Percentiles rank a stretch among this genome's conserved stretches.
phyloP scores from a whole-genome alignment of 148 eudicot genomes.

The Vaccinium macrocarpon region DNA sequence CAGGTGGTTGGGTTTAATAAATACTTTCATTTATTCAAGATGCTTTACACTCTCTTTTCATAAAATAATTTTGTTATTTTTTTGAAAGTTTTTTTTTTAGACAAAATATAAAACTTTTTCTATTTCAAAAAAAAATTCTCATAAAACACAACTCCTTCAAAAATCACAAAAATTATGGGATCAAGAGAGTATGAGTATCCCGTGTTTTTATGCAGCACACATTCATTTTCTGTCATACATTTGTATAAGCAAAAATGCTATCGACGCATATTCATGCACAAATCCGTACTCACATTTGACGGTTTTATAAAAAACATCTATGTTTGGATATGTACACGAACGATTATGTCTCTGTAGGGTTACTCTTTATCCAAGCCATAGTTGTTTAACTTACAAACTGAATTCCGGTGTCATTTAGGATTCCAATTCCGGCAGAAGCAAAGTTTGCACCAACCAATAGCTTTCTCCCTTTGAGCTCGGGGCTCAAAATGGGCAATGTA shows the following conservation, averaged over 20 bases:
- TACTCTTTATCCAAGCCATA: background rate
- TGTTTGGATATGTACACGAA: background rate
- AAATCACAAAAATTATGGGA: no score
- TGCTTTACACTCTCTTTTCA: background rate
- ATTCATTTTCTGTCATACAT: background rate
- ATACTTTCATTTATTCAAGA: background rate
- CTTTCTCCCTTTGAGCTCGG: constrained; percentile 42
- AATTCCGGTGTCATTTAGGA: constrained; percentile 74
- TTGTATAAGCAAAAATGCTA: background rate
- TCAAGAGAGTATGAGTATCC: no score
- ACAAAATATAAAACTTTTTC: background rate
- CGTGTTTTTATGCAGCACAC: no score
- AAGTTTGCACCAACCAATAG: constrained; percentile 72
- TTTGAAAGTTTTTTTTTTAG: background rate
- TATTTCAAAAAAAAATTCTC: background rate
- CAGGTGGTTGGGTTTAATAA: background rate
- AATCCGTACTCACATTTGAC: background rate
- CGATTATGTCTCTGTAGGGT: background rate
- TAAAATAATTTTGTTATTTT: background rate
- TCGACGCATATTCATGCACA: background rate
- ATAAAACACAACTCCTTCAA: background rate
- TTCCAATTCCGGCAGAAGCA: constrained; percentile 76
- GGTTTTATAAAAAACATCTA: background rate
- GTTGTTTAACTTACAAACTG: constrained; percentile 55
- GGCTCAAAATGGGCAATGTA: constrained; percentile 50